phyloP scores from a whole-genome alignment of 1,284 basidiomycete species.

The Tremellales sp. region DNA sequence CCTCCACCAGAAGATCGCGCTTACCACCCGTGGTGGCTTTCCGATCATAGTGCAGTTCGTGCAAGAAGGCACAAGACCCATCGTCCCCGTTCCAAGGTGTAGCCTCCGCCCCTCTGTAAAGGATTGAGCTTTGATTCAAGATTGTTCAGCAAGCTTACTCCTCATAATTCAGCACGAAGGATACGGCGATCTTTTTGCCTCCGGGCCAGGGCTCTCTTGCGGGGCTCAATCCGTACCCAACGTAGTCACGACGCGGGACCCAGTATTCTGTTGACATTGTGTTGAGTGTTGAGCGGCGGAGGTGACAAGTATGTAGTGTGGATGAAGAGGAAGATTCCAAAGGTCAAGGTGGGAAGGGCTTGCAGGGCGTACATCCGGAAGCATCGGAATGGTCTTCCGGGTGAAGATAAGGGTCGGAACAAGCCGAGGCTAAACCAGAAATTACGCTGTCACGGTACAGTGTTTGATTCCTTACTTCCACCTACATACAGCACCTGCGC shows the following conservation, averaged over 20 bases:
- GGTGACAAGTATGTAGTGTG: no score
- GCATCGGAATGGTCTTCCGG: no score
- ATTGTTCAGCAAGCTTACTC: slow-evolving; percentile 11
- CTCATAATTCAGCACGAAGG: slow-evolving; percentile 28
- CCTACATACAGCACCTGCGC: neutral
- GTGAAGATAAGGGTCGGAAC: neutral
- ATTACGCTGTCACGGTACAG: neutral
- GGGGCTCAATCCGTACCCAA: slow-evolving; percentile 22
- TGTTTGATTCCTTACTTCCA: neutral
- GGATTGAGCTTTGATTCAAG: neutral
- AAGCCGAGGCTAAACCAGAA: neutral
- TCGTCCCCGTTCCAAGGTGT: slow-evolving; percentile 28
- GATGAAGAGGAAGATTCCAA: no score
- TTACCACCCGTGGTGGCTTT: slow-evolving; percentile 20
- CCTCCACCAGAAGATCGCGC: slow-evolving; percentile 41
- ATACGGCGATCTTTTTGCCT: slow-evolving; percentile 21
- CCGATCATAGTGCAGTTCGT: slow-evolving; percentile 22
- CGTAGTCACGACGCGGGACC: slow-evolving; percentile 23
- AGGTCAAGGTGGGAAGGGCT: no score
- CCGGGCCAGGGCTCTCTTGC: slow-evolving; percentile 17
- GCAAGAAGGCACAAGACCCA: slow-evolving; percentile 12
- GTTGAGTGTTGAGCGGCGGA: no score
- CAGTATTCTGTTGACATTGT: neutral
- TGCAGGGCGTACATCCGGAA: no score
- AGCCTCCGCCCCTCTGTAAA: slow-evolving; percentile 18